These are phyloP conservation scores for Sporisorium scitamineum DNA, from an alignment of 1,284 basidiomycete species.

Conservation along the genomic window DNA sequence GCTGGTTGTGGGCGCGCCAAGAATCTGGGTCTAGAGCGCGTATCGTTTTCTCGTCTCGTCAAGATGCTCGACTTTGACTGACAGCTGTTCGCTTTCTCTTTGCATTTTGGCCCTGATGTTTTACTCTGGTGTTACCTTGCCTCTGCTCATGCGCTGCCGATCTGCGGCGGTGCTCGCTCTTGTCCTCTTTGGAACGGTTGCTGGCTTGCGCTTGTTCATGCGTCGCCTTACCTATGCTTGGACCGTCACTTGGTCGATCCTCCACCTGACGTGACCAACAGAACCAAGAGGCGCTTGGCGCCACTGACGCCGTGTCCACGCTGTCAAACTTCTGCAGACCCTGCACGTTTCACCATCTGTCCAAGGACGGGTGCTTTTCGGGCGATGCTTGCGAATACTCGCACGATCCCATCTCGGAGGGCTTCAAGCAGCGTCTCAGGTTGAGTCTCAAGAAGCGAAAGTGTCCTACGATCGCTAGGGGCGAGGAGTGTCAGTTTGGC, in stretches of 20 bases:
- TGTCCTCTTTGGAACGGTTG: too few species aligned
- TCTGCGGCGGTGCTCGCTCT: too few species aligned
- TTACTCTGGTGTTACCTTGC: neutral
- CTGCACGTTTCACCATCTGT: conserved; percentile 39
- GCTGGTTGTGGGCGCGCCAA: neutral
- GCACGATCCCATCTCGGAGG: conserved; percentile 24
- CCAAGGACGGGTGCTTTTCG: neutral
- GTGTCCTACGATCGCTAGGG: conserved; percentile 20
- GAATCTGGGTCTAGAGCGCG: neutral
- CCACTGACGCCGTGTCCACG: neutral
- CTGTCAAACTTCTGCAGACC: neutral
- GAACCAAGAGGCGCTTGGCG: conserved; percentile 8
- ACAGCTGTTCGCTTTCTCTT: neutral
- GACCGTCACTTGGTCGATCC: too few species aligned
- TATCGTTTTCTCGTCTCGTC: neutral
- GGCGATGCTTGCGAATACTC: conserved; percentile 24
- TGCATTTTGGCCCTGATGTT: neutral
- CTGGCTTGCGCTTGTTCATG: too few species aligned
- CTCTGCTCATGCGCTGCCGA: too few species aligned
- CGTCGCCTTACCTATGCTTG: neutral
- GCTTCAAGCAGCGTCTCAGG: conserved; percentile 13
- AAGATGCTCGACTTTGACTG: neutral
- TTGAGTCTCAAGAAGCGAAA: conserved; percentile 14
- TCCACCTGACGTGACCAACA: conserved; percentile 6
- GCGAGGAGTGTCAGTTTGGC: conserved; percentile 26